Evolutionary conservation across 345 rosid genomes (phyloP).

Genomic region (Xanthoceras sorbifolium): DNA sequence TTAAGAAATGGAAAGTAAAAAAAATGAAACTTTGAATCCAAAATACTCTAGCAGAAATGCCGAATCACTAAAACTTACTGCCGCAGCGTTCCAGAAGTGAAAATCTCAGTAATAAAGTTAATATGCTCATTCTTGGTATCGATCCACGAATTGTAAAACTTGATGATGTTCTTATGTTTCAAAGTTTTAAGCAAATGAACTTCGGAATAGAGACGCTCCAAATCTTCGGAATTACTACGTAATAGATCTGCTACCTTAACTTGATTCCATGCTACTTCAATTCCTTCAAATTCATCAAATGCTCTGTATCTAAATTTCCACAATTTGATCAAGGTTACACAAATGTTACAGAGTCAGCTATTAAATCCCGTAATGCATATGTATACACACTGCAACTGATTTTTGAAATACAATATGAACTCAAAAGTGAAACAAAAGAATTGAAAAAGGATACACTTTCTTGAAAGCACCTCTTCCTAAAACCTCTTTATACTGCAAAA

Average conservation of each 20-base stretch:
- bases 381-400: neutral
- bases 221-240: constrained; percentile 69
- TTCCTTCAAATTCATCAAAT: constrained; percentile 89
- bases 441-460: constrained; percentile 88
- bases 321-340: constrained; percentile 51
- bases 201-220: constrained; percentile 88
- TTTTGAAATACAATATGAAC: constrained; percentile 1
- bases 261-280: constrained; percentile 99
- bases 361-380: constrained; percentile 10
- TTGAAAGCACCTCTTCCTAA: constrained; percentile 98
- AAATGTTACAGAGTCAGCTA: neutral
- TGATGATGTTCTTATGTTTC: constrained; percentile 90
- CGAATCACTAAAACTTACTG: constrained; percentile 53
- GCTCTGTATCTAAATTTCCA: constrained; percentile 74
- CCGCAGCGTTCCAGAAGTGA: constrained; percentile 91
- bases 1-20: neutral
- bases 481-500: constrained; percentile 81
- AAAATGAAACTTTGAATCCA: neutral
- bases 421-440: constrained; percentile 14
- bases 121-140: constrained; percentile 75
- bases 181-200: constrained; percentile 88
- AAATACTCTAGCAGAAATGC: neutral
- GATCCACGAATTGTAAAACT: constrained; percentile 82
- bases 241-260: constrained; percentile 65
- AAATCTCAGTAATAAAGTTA: constrained; percentile 91